phyloP scores from a whole-genome alignment of 2,329 filamentous ascomycete genomes.

The Zymoseptoria pseudotritici region DNA sequence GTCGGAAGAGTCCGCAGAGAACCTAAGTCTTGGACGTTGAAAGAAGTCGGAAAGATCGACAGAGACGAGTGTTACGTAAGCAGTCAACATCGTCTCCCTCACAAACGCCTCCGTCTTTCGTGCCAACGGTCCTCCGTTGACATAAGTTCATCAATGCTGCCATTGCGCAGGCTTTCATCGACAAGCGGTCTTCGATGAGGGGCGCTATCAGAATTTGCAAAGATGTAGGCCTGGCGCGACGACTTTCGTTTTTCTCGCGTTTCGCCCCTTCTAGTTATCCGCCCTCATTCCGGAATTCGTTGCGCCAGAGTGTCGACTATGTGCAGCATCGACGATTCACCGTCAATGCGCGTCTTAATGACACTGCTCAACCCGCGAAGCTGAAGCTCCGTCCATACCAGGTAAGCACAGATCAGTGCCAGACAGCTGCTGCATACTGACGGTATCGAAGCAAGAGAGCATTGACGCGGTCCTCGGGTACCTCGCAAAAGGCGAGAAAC shows the following conservation, averaged over 20 bases:
- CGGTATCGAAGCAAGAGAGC: conserved; percentile 67
- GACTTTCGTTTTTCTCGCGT: not conserved
- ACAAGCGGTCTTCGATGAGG: not conserved
- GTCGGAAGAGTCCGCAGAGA: not conserved
- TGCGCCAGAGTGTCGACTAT: no score
- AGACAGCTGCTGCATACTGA: not conserved
- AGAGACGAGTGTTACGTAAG: not conserved
- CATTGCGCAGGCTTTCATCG: not conserved
- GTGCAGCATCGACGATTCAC: no score
- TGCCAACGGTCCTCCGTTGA: not conserved
- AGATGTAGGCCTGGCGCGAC: conserved; percentile 1
- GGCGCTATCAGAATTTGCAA: not conserved
- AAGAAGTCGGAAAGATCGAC: not conserved
- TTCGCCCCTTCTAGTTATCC: not conserved
- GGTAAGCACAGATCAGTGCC: not conserved
- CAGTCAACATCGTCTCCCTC: not conserved
- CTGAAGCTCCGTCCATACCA: conserved; percentile 60
- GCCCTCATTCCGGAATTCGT: not conserved
- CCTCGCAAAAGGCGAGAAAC: conserved; percentile 61
- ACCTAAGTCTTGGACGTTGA: not conserved
- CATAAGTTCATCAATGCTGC: not conserved
- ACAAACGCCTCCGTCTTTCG: not conserved
- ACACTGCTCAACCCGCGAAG: no score
- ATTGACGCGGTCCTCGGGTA: conserved; percentile 69
- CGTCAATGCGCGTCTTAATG: no score